Conservation (phyloP, 768 basidiomycete genomes). For the Clavaria fumosa region DNA sequence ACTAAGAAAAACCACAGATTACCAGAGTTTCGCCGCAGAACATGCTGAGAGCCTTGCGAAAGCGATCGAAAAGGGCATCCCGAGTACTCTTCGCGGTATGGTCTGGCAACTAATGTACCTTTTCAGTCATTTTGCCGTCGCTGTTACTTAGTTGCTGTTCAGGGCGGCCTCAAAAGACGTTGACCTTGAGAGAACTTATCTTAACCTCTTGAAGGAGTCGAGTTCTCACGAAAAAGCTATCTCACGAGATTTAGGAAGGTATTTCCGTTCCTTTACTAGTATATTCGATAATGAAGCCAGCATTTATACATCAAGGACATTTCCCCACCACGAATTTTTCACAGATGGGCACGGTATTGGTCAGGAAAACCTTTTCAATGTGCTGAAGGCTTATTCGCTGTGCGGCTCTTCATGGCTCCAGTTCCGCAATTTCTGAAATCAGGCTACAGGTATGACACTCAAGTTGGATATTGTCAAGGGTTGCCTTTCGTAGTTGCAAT, state of each 20-base stretch:
- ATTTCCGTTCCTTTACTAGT: slow-evolving; percentile 10
- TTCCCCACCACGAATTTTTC: slow-evolving; percentile 95
- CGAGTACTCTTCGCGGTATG: slow-evolving; percentile 77
- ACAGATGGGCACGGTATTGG: slow-evolving; percentile 89
- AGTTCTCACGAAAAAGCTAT: slow-evolving; percentile 94
- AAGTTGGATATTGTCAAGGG: slow-evolving; percentile 97
- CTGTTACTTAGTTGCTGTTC: slow-evolving; percentile 9
- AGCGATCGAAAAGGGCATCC: slow-evolving; percentile 89
- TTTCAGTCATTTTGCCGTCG: slow-evolving; percentile 3
- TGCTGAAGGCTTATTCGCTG: slow-evolving; percentile 94
- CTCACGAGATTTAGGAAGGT: slow-evolving; percentile 80
- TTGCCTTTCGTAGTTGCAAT: slow-evolving; percentile 94
- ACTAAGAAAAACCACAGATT: slow-evolving; percentile 36
- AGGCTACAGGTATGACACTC: slow-evolving; percentile 58
- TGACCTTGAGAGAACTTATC: slow-evolving; percentile 71
- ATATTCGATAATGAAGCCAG: too few species aligned
- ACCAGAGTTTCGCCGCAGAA: slow-evolving; percentile 72
- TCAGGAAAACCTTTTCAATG: slow-evolving; percentile 95
- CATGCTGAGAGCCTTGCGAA: slow-evolving; percentile 64
- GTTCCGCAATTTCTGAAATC: slow-evolving; percentile 7
- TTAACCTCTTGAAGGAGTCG: slow-evolving; percentile 62
- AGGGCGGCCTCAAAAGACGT: slow-evolving; percentile 92
- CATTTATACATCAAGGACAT: slow-evolving; percentile 71
- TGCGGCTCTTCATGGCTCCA: slow-evolving; percentile 23
- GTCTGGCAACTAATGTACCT: slow-evolving; percentile 90